phyloP scores from a whole-genome alignment of 108 stramenopile species.

The Aurantiochytrium sp. region DNA sequence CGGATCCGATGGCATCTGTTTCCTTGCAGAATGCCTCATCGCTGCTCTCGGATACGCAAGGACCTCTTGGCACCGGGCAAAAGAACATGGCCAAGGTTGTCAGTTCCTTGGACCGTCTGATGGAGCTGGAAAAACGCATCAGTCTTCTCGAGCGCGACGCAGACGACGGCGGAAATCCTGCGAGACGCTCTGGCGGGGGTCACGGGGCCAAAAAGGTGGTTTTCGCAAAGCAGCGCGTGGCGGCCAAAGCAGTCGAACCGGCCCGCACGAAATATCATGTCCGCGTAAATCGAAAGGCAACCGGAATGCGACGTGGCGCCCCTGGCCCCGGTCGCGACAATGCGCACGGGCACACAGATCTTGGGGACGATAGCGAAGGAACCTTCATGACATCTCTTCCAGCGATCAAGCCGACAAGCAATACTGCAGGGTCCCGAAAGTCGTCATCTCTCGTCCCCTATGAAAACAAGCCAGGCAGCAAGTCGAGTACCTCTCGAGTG shows the following conservation, averaged over 20 bases:
- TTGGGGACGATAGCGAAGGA: conserved; percentile 11
- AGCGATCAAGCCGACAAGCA: not conserved
- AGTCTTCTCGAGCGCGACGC: conserved; percentile 29
- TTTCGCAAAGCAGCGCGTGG: not conserved
- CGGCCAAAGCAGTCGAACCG: not conserved
- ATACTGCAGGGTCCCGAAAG: not conserved
- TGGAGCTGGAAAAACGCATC: conserved; percentile 48
- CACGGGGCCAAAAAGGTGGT: not conserved
- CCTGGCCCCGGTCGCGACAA: too few species aligned
- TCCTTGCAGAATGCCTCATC: not conserved
- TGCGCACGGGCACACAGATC: not conserved
- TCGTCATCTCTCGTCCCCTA: not conserved
- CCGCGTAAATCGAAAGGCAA: not conserved
- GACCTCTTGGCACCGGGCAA: not conserved
- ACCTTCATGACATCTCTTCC: not conserved
- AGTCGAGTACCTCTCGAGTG: not conserved
- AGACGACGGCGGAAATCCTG: not conserved
- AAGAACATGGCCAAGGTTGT: conserved; percentile 22
- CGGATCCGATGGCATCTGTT: not conserved
- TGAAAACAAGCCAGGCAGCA: not conserved
- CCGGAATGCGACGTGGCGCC: not conserved
- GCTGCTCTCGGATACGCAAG: not conserved
- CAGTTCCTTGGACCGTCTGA: conserved; percentile 43
- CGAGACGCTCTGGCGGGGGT: not conserved
- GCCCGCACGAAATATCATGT: not conserved